Evolutionary conservation across 305 asterid species (phyloP).

Genomic region (Solanum hybrid): DNA sequence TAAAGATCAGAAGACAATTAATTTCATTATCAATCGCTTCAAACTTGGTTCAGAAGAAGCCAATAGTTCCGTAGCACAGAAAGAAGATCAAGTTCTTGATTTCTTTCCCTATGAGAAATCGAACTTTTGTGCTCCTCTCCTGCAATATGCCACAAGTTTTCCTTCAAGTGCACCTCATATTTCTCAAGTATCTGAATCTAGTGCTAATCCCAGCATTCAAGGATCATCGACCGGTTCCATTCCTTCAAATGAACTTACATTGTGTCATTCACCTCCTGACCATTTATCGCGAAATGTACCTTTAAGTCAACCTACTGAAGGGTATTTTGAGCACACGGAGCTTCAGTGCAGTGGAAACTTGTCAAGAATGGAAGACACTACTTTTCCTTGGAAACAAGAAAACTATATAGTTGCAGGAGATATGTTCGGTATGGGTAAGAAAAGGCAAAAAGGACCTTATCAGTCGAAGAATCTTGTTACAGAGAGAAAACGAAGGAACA

Average conservation of each 20-base stretch:
- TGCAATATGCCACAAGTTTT: conserved; percentile 7
- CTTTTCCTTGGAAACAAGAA: conserved; percentile 2
- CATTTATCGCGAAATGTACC: conserved; percentile 10
- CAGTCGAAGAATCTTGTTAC: conserved; percentile 74
- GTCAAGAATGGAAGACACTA: conserved; percentile 12
- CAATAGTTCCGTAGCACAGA: conserved; percentile 11
- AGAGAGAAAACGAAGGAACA: conserved; percentile 74
- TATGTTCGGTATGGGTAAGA: conserved; percentile 12
- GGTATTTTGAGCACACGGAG: conserved; percentile 10
- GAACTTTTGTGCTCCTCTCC: conserved; percentile 17
- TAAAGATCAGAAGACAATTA: conserved; percentile 40
- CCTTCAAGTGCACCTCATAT: not conserved
- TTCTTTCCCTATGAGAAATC: conserved; percentile 11
- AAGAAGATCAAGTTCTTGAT: conserved; percentile 6
- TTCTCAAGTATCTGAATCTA: conserved; percentile 24
- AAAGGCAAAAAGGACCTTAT: conserved; percentile 29
- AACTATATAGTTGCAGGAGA: conserved; percentile 7
- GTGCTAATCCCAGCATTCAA: conserved; percentile 35
- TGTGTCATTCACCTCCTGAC: conserved; percentile 13
- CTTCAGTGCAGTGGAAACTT: conserved; percentile 9
- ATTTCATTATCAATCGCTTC: conserved; percentile 30
- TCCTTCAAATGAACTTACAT: conserved; percentile 30
- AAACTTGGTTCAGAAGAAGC: conserved; percentile 24
- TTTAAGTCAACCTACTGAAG: conserved; percentile 20
- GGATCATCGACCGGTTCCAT: conserved; percentile 55